Evolutionary conservation across 441 rosid species (phyloP), one percentile per base, ranked within the genome.

Genomic region (Pelargonium myrrhifolium): DNA sequence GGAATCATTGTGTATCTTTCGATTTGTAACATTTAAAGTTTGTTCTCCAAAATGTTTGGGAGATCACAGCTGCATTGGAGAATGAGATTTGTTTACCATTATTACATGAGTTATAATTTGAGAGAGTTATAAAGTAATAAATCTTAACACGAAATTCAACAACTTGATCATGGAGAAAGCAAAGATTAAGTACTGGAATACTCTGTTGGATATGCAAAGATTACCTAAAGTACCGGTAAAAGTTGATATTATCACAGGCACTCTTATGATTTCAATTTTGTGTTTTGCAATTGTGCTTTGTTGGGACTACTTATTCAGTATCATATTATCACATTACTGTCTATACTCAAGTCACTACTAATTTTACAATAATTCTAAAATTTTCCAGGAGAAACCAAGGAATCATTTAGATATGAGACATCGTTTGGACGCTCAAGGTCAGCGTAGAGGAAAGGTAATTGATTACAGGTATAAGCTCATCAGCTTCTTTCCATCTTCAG

Each of bases 381-480:
- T 11, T 62, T 35, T 9, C 31, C 79, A 89, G 97, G 98, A 91
- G 74, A 89, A 89, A 68, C 96, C 97, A 14, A 79, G 92, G 75
- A 91, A 93, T 84, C 97, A 93, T 83, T 83, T 91, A 81, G 99
- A 93, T 75, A 80, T 91, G 97, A 84, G 97, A 76, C 87, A 93
- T 78, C 85, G 97, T 3, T 79, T 93, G 69, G 90, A 91, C 71
- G 88, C 97, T 35, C 85, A 84, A 82, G 98, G 98, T 68, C 95
- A 91, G 65, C 96, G 97, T 2, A 79, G 77, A 79, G 98, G 99
- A 66, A 91, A 91, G 79, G 82, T 93, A 42, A 89, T 91, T 65
- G 99, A 91, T 77, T 93, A 91, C 86, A 85, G 92, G 97, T 88
- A 82, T 28, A 24, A 63, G 40, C 45, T 73, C 63, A 37, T 20